phyloP scores from a whole-genome alignment of 2,329 filamentous ascomycete species.

The Tolypocladium sp. region DNA sequence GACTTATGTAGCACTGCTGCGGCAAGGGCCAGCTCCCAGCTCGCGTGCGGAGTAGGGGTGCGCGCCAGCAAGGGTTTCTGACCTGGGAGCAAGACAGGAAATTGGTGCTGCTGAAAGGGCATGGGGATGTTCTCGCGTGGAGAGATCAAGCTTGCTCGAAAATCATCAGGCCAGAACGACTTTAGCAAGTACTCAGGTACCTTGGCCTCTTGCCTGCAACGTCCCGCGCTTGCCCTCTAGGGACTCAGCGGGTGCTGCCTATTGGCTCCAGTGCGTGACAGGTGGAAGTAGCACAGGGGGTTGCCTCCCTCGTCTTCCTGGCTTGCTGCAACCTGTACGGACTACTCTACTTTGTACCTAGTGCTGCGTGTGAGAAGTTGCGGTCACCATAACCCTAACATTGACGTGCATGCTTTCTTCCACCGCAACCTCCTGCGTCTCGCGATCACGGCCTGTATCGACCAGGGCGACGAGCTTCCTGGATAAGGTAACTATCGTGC shows the following conservation, averaged over 20 bases:
- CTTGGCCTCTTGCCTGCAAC: neutral
- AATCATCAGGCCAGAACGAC: neutral
- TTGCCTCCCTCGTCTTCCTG: neutral
- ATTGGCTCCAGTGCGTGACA: neutral
- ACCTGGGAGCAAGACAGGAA: neutral
- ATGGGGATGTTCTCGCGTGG: neutral
- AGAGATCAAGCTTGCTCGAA: neutral
- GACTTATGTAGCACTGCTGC: neutral
- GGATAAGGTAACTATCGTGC: no score
- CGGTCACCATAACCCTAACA: neutral
- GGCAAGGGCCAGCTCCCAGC: neutral
- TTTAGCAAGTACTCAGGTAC: neutral
- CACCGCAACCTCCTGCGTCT: neutral
- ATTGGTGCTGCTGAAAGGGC: neutral
- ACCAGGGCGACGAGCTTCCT: neutral
- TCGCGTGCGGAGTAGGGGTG: neutral
- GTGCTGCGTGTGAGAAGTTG: neutral
- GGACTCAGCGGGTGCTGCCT: neutral
- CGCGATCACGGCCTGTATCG: neutral
- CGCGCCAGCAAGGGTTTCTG: neutral
- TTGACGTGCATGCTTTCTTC: neutral
- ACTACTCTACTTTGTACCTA: no score
- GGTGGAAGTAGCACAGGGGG: neutral
- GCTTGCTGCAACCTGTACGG: neutral
- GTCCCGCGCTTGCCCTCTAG: neutral